phyloP scores from a whole-genome alignment of 2,329 filamentous ascomycete genomes.

The Amphichorda felina region DNA sequence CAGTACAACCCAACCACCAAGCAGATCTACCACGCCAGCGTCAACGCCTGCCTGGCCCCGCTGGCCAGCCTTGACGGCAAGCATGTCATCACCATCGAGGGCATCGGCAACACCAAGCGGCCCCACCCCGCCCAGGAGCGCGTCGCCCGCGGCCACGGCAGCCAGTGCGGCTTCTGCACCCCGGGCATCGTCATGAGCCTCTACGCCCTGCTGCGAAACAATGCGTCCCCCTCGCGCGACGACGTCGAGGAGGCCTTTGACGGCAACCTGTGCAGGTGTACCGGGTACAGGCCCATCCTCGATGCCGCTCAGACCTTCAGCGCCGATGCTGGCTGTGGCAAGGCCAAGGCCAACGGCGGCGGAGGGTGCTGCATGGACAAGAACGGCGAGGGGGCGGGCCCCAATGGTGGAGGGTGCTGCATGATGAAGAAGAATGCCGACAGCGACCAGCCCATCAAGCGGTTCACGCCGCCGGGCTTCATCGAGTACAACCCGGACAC shows the following conservation, averaged over 20 bases:
- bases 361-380: conserved; percentile 61
- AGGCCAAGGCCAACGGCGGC: conserved; percentile 27
- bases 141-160: conserved; percentile 82
- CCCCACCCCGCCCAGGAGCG: conserved; percentile 88
- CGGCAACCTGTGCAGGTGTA: conserved; percentile 91
- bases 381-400: conserved; percentile 29
- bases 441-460: conserved; percentile 40
- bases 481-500: conserved; percentile 92
- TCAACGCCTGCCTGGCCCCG: conserved; percentile 91
- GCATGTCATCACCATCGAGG: conserved; percentile 95
- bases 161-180: conserved; percentile 90
- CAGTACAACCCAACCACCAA: conserved; percentile 89
- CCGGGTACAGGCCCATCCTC: conserved; percentile 85
- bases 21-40: conserved; percentile 88
- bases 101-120: conserved; percentile 76
- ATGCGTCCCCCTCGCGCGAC: conserved; percentile 61
- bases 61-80: conserved; percentile 91
- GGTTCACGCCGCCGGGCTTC: conserved; percentile 79
- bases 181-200: conserved; percentile 97
- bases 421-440: conserved; percentile 44
- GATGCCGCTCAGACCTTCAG: conserved; percentile 90
- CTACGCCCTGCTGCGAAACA: conserved; percentile 84
- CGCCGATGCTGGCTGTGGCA: conserved; percentile 36
- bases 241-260: conserved; percentile 95
- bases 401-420: conserved; percentile 47